These are phyloP conservation scores for Rutstroemia sp. DNA, from an alignment of 2,329 filamentous ascomycete species.

Conservation along the genomic window DNA sequence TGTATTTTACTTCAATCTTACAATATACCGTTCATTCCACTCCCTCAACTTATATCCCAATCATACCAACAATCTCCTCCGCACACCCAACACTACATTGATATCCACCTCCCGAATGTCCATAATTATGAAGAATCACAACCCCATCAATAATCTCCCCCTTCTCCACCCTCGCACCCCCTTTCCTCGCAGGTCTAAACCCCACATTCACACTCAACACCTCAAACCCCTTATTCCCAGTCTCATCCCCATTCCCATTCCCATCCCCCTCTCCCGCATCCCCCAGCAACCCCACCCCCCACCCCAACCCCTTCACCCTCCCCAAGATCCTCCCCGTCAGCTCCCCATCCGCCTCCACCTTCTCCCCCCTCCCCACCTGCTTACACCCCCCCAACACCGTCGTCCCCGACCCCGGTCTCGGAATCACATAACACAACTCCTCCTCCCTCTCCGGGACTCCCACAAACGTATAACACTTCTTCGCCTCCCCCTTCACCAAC, in stretches of 20 bases:
- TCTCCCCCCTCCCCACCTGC: conserved; percentile 31
- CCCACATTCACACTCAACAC: conserved; percentile 9
- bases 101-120: conserved; percentile 38
- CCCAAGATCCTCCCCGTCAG: too few species aligned
- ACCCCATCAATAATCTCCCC: conserved; percentile 19
- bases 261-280: too few species aligned
- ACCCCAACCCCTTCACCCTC: neutral
- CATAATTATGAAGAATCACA: conserved; percentile 38
- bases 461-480: neutral
- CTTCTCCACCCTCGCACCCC: conserved; percentile 33
- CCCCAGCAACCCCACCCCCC: neutral
- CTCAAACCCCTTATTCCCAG: conserved; percentile 3
- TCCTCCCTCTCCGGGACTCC: neutral
- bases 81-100: conserved; percentile 26
- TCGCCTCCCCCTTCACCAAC: conserved; percentile 35
- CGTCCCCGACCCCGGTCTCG: conserved; percentile 32
- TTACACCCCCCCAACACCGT: conserved; percentile 40
- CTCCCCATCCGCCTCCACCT: conserved; percentile 14
- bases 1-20: neutral
- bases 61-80: conserved; percentile 19
- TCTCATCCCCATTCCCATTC: too few species aligned
- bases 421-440: conserved; percentile 32
- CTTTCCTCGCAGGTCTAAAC: conserved; percentile 12
- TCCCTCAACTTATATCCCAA: neutral
- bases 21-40: neutral